A percentile compares a stretch with the other conserved stretches of the same genome.
These are phyloP conservation scores for Ilex aquifolium DNA, from an alignment of 257 asterid species.

Conservation along the genomic window DNA sequence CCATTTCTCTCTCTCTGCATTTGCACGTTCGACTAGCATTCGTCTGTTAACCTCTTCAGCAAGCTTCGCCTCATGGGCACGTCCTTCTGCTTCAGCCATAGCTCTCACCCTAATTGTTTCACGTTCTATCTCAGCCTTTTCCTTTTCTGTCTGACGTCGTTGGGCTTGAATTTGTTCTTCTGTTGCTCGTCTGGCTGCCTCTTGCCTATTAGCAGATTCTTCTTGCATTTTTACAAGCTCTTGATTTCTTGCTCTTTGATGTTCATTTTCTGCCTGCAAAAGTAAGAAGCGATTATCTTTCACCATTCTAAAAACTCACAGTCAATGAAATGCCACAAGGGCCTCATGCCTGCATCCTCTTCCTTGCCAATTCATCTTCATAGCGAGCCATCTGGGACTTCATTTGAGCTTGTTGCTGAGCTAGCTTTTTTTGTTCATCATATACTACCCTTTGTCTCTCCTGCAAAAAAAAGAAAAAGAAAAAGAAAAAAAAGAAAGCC, in stretches of 20 bases:
- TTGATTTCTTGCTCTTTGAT: conserved; percentile 78
- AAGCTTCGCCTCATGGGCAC: conserved; percentile 93
- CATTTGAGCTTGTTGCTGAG: conserved; percentile 82
- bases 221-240: conserved; percentile 95
- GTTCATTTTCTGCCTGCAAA: conserved; percentile 84
- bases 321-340: conserved; percentile 7
- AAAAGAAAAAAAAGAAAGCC: too few relatives aligned
- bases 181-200: conserved; percentile 86
- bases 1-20: conserved; percentile 97
- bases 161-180: conserved; percentile 98
- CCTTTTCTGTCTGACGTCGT: conserved; percentile 79
- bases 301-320: conserved; percentile 1
- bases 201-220: conserved; percentile 88
- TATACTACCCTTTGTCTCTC: conserved; percentile 69
- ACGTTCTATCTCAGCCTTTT: conserved; percentile 80
- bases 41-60: conserved; percentile 86
- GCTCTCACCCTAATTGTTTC: conserved; percentile 76
- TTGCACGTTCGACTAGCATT: conserved; percentile 70
- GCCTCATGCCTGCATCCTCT: conserved; percentile 80
- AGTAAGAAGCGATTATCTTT: conserved; percentile 6
- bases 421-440: conserved; percentile 80
- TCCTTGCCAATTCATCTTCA: conserved; percentile 89
- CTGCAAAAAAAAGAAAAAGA: conserved; percentile 32
- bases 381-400: conserved; percentile 83
- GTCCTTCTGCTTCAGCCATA: conserved; percentile 92